A percentile compares a stretch with the other conserved stretches of the same genome.
Evolutionary conservation across 345 rosid genomes (phyloP).

Genomic region (Nasturtium officinale): DNA sequence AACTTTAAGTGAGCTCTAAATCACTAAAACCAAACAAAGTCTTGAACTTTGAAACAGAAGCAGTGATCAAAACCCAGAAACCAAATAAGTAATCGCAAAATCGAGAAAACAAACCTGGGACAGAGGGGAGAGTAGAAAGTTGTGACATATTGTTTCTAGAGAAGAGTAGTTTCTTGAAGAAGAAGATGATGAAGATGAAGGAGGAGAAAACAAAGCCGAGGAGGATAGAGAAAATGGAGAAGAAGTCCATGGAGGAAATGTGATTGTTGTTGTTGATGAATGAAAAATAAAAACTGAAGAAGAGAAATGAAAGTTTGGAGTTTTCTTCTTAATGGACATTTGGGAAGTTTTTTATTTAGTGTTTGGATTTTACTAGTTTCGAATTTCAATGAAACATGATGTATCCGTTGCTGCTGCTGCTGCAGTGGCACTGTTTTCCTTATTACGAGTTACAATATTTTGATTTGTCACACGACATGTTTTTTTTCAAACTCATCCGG

Average conservation of each 20-base stretch:
- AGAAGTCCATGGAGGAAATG: slow-evolving; percentile 22
- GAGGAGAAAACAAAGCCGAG: slow-evolving; percentile 48
- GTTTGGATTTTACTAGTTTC: slow-evolving; percentile 5
- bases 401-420: neutral
- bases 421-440: neutral
- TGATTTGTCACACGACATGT: neutral
- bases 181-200: slow-evolving; percentile 42
- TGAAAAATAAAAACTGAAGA: neutral
- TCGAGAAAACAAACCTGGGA: slow-evolving; percentile 53
- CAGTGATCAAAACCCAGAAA: neutral
- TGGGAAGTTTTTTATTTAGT: slow-evolving; percentile 4
- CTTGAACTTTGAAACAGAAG: neutral
- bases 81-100: neutral
- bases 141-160: slow-evolving; percentile 42
- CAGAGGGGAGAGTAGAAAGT: slow-evolving; percentile 50
- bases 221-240: slow-evolving; percentile 49
- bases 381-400: neutral
- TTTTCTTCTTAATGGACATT: slow-evolving; percentile 22
- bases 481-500: neutral
- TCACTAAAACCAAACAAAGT: neutral
- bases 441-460: neutral
- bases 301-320: slow-evolving; percentile 30
- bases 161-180: slow-evolving; percentile 40
- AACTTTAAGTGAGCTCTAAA: slow-evolving; percentile 9
- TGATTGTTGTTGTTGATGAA: neutral